Percentiles rank a stretch among this genome's conserved stretches.
Evolutionary conservation across 2,329 filamentous ascomycete species (phyloP).

Genomic region (Plectosphaerella plurivora): DNA sequence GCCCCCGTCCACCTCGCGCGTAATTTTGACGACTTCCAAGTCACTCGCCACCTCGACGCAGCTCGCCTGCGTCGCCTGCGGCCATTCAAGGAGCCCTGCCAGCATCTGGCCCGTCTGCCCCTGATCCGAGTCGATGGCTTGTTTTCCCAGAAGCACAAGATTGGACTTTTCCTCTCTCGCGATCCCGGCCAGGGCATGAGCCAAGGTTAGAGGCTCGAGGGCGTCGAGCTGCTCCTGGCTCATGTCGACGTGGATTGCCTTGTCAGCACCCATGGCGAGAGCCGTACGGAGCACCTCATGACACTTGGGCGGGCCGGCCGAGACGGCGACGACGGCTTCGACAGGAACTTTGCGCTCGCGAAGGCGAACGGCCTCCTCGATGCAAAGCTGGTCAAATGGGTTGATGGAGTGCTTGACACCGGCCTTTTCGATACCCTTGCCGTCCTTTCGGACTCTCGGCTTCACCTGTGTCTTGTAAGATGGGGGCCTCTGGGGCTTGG

Average conservation of each 20-base stretch:
- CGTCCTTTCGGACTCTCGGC: conserved; percentile 64
- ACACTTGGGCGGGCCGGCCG: conserved; percentile 82
- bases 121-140: conserved; percentile 95
- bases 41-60: conserved; percentile 59
- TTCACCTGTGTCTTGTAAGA: conserved; percentile 47
- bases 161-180: conserved; percentile 84
- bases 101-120: conserved; percentile 98
- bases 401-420: conserved; percentile 98
- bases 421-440: conserved; percentile 84
- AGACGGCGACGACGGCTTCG: conserved; percentile 86
- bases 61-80: conserved; percentile 90
- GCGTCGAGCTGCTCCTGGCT: conserved; percentile 62
- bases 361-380: conserved; percentile 93
- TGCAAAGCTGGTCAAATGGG: conserved; percentile 96
- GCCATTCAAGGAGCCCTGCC: conserved; percentile 85
- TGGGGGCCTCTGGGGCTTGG: neutral
- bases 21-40: conserved; percentile 66
- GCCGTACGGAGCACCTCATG: conserved; percentile 91
- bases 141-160: conserved; percentile 90
- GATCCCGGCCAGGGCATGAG: conserved; percentile 78
- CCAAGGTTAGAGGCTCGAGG: conserved; percentile 85
- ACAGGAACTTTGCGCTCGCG: conserved; percentile 82
- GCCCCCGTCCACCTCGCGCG: conserved; percentile 91
- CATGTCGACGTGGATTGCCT: conserved; percentile 80
- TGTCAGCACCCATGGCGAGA: conserved; percentile 98